These are phyloP conservation scores for Asclepias syriaca DNA, from an alignment of 257 asterid species.

Conservation along the genomic window DNA sequence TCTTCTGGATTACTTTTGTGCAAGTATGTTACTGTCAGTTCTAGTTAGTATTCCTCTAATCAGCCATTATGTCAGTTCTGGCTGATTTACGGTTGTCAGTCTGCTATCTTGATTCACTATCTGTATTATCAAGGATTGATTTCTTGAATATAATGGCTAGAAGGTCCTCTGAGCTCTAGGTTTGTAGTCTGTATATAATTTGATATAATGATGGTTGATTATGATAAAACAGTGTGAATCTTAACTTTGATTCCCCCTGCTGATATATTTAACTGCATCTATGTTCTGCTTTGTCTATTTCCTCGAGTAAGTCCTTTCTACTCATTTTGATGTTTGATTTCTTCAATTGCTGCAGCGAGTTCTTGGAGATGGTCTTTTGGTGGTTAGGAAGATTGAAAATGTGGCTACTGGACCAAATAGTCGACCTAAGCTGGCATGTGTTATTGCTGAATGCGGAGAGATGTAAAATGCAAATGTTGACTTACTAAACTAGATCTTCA, in stretches of 20 bases:
- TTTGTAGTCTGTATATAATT: background rate
- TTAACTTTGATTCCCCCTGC: background rate
- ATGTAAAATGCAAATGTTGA: conserved; percentile 34
- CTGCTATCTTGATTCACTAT: background rate
- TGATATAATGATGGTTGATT: background rate
- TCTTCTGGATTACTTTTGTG: background rate
- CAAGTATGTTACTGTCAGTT: background rate
- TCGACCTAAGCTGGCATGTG: conserved; percentile 77
- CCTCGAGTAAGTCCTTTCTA: background rate
- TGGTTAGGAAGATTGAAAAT: conserved; percentile 83
- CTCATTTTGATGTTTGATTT: background rate
- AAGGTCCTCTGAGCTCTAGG: background rate
- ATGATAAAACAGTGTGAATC: background rate
- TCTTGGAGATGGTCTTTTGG: conserved; percentile 86
- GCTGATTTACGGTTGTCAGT: background rate
- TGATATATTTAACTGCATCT: too few species aligned
- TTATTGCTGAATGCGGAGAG: conserved; percentile 92
- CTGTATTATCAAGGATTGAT: background rate
- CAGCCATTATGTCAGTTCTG: background rate
- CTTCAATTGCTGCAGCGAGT: conserved; percentile 60
- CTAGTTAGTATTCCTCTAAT: background rate
- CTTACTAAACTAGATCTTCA: background rate
- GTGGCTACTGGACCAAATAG: conserved; percentile 87
- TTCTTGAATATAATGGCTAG: background rate
- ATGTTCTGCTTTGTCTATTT: background rate